phyloP scores from a whole-genome alignment of 352 stramenopile genomes.

The Pilasporangium apinafurcum region DNA sequence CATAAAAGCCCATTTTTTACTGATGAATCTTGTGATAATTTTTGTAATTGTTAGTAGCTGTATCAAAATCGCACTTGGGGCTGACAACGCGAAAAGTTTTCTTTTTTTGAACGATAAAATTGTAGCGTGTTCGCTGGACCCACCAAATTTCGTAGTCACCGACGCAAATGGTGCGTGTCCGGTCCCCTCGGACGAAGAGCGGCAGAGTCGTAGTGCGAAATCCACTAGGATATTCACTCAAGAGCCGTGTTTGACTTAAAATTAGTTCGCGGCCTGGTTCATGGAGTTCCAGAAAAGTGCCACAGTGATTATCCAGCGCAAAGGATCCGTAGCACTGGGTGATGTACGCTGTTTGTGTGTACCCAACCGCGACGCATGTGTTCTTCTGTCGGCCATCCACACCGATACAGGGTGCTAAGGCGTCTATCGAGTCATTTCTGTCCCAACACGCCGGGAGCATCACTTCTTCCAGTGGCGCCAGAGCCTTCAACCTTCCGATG shows the following conservation, averaged over 20 bases:
- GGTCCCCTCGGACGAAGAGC: constrained; percentile 64
- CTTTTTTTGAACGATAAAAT: constrained; percentile 78
- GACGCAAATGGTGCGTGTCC: constrained; percentile 50
- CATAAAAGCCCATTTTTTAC: constrained; percentile 2
- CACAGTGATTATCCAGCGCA: constrained; percentile 71
- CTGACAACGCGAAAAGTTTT: constrained; percentile 61
- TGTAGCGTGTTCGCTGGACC: constrained; percentile 76
- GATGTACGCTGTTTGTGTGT: constrained; percentile 80
- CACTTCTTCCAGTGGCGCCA: constrained; percentile 39
- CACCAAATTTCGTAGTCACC: constrained; percentile 85
- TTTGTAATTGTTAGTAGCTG: constrained; percentile 72
- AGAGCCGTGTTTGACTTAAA: constrained; percentile 59
- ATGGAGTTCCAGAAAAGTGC: constrained; percentile 83
- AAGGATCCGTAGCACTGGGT: constrained; percentile 62
- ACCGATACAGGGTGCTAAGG: constrained; percentile 45
- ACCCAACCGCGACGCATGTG: constrained; percentile 69
- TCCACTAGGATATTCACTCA: constrained; percentile 63
- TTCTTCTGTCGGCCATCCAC: constrained; percentile 50
- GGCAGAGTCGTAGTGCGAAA: constrained; percentile 74
- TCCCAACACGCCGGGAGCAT: constrained; percentile 78
- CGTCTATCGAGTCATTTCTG: constrained; percentile 70
- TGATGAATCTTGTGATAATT: constrained; percentile 41
- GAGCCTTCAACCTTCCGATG: constrained; percentile 35
- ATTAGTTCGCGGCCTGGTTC: constrained; percentile 56
- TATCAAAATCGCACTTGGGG: constrained; percentile 76